Base-by-base conservation (phyloP, 2,329 filamentous ascomycete species). In the Falciphora oryzae region DNA sequence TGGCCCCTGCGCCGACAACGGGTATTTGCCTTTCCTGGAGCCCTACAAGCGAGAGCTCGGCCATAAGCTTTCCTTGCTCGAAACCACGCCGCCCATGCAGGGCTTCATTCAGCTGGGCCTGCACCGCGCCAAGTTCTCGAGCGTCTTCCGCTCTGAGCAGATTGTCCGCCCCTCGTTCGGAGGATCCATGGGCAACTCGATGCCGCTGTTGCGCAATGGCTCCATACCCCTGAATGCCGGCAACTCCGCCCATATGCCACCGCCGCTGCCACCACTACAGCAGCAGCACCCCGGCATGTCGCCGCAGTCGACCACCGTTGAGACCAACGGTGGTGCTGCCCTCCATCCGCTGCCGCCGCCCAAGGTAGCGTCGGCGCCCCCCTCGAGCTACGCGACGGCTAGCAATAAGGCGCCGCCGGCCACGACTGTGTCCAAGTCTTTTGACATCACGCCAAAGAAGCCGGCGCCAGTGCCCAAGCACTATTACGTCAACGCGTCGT, bases 1-100 rank as follows among this genome's bases (percentile, higher is more conserved):
- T 31, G 75, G 70, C 0, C 73, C 73, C 2, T 76, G 73, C 61
- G 71, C 73, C 60, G 74, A 76, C 66, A 74, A 73, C 29, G 75
- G 74, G 38, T 76, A 76, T n/a, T 66, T 75, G 14, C 70, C 71
- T 6, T 70, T 74, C 50, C 66, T 76, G 4, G 71, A 74, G 56
- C 72, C 73, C 11, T 74, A 73, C 64, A 73, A 74, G 60, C 68
- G 70, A 53, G 71, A 72, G 59, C 66, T 71, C 58, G 65, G 67
- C 27, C 60, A 68, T 14, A 75, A 74, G 65, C 66, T 76, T 35
- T 72, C 69, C 4, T 70, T 77, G 2, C 69, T 77, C 18, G 70
- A 74, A 64, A 72, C 73, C 1, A 72, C 73, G 1, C 69, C 73
- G 0, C 66, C 73, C 5, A 70, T 70, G n/a, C 71, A 71, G 22